Conservation (phyloP, 305 asterid species). For the Fraxinus velutina region DNA sequence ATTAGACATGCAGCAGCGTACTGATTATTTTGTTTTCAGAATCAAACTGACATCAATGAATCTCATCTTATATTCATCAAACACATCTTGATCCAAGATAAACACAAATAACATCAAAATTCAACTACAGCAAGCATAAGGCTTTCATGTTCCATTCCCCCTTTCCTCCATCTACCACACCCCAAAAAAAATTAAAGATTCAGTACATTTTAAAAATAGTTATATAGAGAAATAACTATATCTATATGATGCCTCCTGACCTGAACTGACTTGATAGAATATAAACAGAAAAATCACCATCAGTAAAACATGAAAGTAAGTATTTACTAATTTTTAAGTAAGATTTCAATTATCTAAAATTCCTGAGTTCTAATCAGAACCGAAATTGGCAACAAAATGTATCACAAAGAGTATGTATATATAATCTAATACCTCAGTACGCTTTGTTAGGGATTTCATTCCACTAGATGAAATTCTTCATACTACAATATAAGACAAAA, state of each 20-base stretch:
- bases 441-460: not conserved
- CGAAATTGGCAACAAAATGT: not conserved
- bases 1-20: constrained; percentile 19
- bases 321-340: not conserved
- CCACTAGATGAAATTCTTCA: not conserved
- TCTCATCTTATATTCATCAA: not conserved
- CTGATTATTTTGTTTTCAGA: constrained; percentile 4
- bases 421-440: not conserved
- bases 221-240: not conserved
- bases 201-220: not conserved
- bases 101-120: not conserved
- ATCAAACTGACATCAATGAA: constrained; percentile 12
- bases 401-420: not conserved
- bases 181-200: not conserved
- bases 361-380: not conserved
- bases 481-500: not conserved
- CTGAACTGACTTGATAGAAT: constrained; percentile 11
- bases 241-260: constrained; percentile 4
- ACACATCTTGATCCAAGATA: not conserved
- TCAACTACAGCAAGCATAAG: not conserved
- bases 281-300: not conserved
- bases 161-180: not conserved
- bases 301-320: not conserved
- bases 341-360: not conserved
- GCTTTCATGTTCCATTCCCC: constrained; percentile 8